These are phyloP conservation scores for Penicillium hordei DNA, from an alignment of 2,329 filamentous ascomycete genomes.

Conservation along the genomic window DNA sequence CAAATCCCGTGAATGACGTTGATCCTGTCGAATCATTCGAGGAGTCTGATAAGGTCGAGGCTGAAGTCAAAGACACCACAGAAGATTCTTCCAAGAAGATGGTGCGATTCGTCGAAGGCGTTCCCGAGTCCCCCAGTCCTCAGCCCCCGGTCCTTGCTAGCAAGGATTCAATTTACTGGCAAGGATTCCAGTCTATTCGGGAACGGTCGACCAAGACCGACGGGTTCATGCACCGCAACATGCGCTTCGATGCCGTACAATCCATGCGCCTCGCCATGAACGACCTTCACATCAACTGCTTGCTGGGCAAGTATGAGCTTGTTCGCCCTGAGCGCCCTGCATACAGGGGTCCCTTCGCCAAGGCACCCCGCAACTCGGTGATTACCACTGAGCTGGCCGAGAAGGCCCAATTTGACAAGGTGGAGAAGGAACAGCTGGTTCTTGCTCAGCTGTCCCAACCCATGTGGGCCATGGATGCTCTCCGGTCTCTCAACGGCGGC, in stretches of 20 bases:
- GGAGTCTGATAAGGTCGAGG: conserved; percentile 19
- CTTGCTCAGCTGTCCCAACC: conserved; percentile 65
- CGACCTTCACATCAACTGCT: conserved; percentile 72
- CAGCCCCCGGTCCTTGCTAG: conserved; percentile 44
- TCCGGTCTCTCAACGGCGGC: conserved; percentile 61
- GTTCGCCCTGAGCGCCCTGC: conserved; percentile 68
- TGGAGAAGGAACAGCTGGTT: conserved; percentile 78
- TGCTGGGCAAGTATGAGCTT: conserved; percentile 82
- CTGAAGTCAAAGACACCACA: conserved; percentile 20
- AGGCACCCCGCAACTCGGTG: conserved; percentile 69
- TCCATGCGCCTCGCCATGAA: conserved; percentile 73
- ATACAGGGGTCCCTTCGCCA: conserved; percentile 67
- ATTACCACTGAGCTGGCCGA: conserved; percentile 60
- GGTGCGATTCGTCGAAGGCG: conserved; percentile 34
- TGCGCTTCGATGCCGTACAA: conserved; percentile 86
- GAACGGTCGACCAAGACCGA: conserved; percentile 67
- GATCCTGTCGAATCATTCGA: conserved; percentile 23
- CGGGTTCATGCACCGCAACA: conserved; percentile 78
- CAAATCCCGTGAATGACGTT: conserved; percentile 54
- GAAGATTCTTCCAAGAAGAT: conserved; percentile 28
- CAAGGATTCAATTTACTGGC: conserved; percentile 81
- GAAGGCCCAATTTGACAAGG: conserved; percentile 38
- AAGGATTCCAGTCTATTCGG: conserved; percentile 75
- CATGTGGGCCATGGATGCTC: conserved; percentile 63
- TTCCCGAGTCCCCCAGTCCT: conserved; percentile 43